These are phyloP conservation scores for Yamadazyma takamatsuzukensis DNA, from an alignment of 805 yeast genomes.

Conservation along the genomic window DNA sequence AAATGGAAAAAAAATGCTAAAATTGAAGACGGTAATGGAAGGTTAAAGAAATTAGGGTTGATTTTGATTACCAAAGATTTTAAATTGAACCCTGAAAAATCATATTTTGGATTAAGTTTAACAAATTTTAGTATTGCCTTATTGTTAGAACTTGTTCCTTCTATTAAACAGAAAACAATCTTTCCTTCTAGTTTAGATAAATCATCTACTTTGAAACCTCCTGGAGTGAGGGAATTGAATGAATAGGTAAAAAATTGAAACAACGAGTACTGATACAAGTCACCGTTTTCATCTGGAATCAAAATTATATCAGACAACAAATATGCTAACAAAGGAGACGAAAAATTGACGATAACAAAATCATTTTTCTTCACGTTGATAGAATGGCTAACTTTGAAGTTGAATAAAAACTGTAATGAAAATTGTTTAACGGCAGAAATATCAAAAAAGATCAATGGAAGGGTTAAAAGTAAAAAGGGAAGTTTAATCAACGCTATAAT, in stretches of 20 bases:
- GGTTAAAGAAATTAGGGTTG: conserved; percentile 32
- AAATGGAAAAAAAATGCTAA: conserved; percentile 6
- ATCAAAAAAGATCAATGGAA: conserved; percentile 15
- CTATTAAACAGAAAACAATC: conserved; percentile 57
- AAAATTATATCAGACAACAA: conserved; percentile 46
- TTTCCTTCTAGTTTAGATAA: conserved; percentile 31
- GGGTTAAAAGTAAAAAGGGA: conserved; percentile 23
- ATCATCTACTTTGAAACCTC: conserved; percentile 14
- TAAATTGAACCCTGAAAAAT: conserved; percentile 20
- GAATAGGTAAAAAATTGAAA: conserved; percentile 26
- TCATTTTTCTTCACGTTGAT: conserved; percentile 45
- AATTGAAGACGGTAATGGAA: conserved; percentile 30
- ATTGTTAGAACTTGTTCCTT: conserved; percentile 86
- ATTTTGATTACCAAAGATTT: conserved; percentile 38
- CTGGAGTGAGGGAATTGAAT: conserved; percentile 9
- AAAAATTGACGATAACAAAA: conserved; percentile 52
- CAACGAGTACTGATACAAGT: conserved; percentile 20
- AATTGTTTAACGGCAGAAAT: conserved; percentile 18
- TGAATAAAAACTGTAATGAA: conserved; percentile 23
- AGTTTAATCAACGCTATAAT: conserved; percentile 21
- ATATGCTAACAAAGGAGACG: conserved; percentile 15
- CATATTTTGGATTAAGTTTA: conserved; percentile 11
- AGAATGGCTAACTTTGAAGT: conserved; percentile 33
- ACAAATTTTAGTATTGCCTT: conserved; percentile 64
- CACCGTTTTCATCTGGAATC: conserved; percentile 36